phyloP scores from a whole-genome alignment of 2,329 filamentous ascomycete species.

The Colletotrichum caudatum region DNA sequence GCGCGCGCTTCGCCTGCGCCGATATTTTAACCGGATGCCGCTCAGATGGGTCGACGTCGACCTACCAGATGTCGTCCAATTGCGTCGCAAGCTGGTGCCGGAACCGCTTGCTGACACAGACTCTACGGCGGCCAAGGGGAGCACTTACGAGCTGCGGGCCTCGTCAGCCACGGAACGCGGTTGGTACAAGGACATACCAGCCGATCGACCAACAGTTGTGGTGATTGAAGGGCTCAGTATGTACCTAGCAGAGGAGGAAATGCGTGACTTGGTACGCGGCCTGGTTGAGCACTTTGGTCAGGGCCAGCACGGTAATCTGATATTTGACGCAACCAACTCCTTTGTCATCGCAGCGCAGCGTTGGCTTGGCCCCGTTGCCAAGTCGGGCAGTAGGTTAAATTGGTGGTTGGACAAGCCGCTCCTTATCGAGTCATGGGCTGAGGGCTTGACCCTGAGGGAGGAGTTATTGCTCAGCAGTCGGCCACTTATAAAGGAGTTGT shows the following conservation, averaged over 20 bases:
- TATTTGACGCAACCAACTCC: background rate
- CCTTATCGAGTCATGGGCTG: background rate
- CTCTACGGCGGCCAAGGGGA: fast-evolving
- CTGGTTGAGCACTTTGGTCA: background rate
- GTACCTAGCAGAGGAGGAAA: background rate
- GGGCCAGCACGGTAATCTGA: background rate
- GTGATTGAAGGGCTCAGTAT: background rate
- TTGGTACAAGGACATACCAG: background rate
- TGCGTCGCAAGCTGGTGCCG: background rate
- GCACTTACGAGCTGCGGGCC: background rate
- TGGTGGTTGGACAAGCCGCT: background rate
- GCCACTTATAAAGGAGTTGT: background rate
- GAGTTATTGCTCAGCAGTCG: background rate
- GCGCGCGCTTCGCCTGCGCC: background rate
- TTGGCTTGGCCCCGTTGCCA: background rate
- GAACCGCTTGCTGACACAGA: background rate
- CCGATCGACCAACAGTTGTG: background rate
- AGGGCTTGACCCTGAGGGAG: background rate
- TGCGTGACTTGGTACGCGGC: background rate
- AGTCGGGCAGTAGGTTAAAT: background rate
- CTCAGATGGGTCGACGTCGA: background rate
- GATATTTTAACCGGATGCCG: background rate
- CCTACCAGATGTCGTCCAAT: background rate
- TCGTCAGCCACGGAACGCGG: background rate
- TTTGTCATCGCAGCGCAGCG: background rate